Conservation (phyloP, 441 rosid species). For the Kokia cookei region DNA sequence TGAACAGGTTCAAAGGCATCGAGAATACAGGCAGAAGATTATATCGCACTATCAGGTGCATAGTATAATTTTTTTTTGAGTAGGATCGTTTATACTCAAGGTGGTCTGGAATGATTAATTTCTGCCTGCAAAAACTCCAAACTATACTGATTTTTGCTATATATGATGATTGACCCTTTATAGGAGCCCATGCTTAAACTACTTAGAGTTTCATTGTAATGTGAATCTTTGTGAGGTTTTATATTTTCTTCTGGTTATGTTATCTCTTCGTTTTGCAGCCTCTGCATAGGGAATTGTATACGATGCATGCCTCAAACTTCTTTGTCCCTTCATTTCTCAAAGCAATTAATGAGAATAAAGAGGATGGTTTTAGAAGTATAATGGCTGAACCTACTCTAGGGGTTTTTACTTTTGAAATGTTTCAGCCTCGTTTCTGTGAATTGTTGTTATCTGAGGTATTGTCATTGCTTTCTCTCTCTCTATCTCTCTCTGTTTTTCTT, state of each 20-base stretch:
- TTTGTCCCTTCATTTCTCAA: slow-evolving; percentile 55
- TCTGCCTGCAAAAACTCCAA: background rate
- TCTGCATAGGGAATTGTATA: slow-evolving; percentile 44
- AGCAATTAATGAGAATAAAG: slow-evolving; percentile 40
- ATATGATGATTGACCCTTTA: background rate
- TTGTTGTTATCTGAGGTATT: slow-evolving; percentile 53
- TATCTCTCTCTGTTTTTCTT: background rate
- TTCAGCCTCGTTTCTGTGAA: slow-evolving; percentile 49
- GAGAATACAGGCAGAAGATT: slow-evolving; percentile 44
- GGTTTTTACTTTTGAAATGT: slow-evolving; percentile 54
- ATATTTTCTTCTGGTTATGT: background rate
- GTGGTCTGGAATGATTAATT: background rate
- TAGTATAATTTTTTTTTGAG: background rate
- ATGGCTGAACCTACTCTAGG: slow-evolving; percentile 43
- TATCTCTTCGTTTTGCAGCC: slow-evolving; percentile 38
- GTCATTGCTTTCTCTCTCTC: background rate
- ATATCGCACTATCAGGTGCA: slow-evolving; percentile 42
- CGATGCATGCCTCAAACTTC: slow-evolving; percentile 36
- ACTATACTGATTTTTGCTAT: background rate
- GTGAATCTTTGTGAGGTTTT: background rate
- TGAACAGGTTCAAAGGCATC: slow-evolving; percentile 40
- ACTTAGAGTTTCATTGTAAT: background rate
- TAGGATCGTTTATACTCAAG: background rate
- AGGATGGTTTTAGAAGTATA: slow-evolving; percentile 41
- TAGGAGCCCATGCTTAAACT: background rate